Conservation (phyloP, 495 filamentous ascomycete genomes). For the Talaromyces wortmannii region DNA sequence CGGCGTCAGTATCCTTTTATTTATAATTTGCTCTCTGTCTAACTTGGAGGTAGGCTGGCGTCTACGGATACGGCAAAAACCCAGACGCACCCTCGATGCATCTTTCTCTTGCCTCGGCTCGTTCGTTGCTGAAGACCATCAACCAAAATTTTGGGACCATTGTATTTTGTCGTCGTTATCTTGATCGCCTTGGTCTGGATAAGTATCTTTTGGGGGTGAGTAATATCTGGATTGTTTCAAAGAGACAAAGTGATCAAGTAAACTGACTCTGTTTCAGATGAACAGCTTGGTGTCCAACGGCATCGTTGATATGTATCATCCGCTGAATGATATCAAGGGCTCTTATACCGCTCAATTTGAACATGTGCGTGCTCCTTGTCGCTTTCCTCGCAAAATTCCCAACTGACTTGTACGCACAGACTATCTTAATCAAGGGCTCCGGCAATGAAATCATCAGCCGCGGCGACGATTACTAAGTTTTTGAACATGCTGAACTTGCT, state of each 20-base stretch:
- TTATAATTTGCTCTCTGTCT: constrained; percentile 10
- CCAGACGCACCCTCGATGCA: constrained; percentile 40
- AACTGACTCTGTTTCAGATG: constrained; percentile 25
- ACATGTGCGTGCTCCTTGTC: constrained; percentile 36
- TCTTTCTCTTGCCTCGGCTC: constrained; percentile 48
- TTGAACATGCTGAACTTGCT: not conserved
- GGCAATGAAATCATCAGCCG: constrained; percentile 45
- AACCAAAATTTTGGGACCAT: constrained; percentile 59
- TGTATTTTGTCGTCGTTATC: constrained; percentile 55
- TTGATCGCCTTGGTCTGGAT: constrained; percentile 55
- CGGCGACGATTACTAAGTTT: constrained; percentile 39
- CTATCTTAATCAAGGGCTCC: constrained; percentile 35
- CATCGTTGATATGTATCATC: constrained; percentile 46
- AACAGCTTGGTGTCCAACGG: constrained; percentile 46
- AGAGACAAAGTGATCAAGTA: not conserved
- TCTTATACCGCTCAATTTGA: constrained; percentile 57
- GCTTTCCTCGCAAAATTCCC: not conserved
- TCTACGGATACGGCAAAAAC: constrained; percentile 45
- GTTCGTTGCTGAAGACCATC: constrained; percentile 51
- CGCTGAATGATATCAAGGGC: constrained; percentile 47
- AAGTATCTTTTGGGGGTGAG: constrained; percentile 54
- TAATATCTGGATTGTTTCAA: not conserved
- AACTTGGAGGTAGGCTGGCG: constrained; percentile 15
- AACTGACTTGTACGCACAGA: constrained; percentile 20
- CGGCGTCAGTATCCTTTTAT: constrained; percentile 24